Evolutionary conservation across 2,329 filamentous ascomycete species (phyloP), one percentile per base, ranked within the genome.

Genomic region (Alternaria triticimaculans): DNA sequence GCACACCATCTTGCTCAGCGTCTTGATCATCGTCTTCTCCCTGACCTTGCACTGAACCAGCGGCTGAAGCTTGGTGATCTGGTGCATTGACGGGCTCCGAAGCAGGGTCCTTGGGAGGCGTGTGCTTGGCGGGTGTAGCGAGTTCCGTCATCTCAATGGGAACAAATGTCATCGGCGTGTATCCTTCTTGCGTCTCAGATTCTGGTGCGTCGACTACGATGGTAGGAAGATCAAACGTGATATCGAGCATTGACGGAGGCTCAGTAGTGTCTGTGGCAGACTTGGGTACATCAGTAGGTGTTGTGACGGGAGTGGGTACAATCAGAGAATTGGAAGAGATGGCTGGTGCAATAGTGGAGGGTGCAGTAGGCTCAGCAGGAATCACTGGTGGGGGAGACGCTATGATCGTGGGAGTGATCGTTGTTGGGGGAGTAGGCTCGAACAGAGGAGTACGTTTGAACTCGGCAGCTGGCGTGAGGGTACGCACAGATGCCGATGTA

Each of bases 11-110:
- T 3, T 41, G 37, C 37, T 18, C 37, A 41, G 10, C 4, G 28
- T 30, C 21, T 14, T 37, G 26, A 4, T 0, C 1, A 1, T 51
- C 28, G 0, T 37, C 21, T 1, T 23, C 18, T 33, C 2, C 1
- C 6, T 11, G 2, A 6, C 3, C 18, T 11, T 51, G 48, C 11
- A 3, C n/a, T 21, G 14, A 14, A 33, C 18, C 12, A 10, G 14
- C 26, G 6, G 18, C 26, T 21, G 8, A 12, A 7, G 7, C 26
- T 20, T 33, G 18, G n/a, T 41, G n/a, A 18, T 33, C 48, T 14
- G 14, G 12, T 6, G 1, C 10, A 33, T 10, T n/a, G 33, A 37
- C 33, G 4, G 33, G 8, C 4, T 37, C 33, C 2, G 33, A 3
- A n/a, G 33, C 15, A 37, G 15, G 8, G 8, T 37, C 15, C 15